A percentile compares a stretch with the other conserved stretches of the same genome.
These are phyloP conservation scores for Ogataea neopini DNA, from an alignment of 805 yeast species.

Conservation along the genomic window DNA sequence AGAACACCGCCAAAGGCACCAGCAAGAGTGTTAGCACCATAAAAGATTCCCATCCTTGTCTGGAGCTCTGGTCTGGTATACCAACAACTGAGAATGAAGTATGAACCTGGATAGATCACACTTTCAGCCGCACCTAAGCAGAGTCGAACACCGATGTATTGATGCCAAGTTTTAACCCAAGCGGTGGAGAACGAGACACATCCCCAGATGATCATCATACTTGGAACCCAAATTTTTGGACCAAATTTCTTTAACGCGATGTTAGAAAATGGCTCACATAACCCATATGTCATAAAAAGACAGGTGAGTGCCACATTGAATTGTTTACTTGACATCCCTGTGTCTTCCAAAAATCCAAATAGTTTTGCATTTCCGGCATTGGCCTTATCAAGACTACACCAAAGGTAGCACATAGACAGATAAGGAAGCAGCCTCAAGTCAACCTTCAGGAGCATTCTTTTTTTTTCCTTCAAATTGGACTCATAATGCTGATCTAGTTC, in stretches of 20 bases:
- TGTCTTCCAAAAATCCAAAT: constrained; percentile 33
- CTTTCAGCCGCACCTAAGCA: constrained; percentile 45
- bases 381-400: constrained; percentile 36
- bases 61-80: constrained; percentile 41
- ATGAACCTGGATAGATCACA: constrained; percentile 45
- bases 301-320: constrained; percentile 44
- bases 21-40: constrained; percentile 36
- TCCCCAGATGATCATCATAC: constrained; percentile 42
- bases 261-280: constrained; percentile 43
- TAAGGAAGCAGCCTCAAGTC: constrained; percentile 27
- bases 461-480: constrained; percentile 26
- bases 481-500: constrained; percentile 20
- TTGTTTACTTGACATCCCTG: constrained; percentile 36
- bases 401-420: constrained; percentile 32
- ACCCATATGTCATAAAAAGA: constrained; percentile 41
- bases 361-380: constrained; percentile 38
- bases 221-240: constrained; percentile 41
- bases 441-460: constrained; percentile 28
- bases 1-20: constrained; percentile 42
- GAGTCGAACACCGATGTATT: constrained; percentile 35
- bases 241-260: constrained; percentile 35
- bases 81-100: constrained; percentile 40
- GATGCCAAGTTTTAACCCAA: constrained; percentile 26
- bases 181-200: constrained; percentile 38
- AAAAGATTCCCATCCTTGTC: constrained; percentile 39